Conservation (phyloP, 305 asterid genomes). For the Solanum chacoense region DNA sequence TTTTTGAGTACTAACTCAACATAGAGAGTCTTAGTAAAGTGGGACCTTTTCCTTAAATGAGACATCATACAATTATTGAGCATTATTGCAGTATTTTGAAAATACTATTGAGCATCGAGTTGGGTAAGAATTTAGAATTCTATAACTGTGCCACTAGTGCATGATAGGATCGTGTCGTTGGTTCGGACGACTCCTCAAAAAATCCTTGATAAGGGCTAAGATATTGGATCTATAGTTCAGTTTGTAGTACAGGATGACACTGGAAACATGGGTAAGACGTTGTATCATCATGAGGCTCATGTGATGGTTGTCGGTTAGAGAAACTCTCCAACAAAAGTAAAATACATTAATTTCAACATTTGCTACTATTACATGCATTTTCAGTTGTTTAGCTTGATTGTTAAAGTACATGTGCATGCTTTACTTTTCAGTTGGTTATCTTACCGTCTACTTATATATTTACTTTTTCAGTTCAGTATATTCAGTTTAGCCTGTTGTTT, state of each 20-base stretch:
- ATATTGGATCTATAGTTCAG: neutral
- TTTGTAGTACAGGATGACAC: neutral
- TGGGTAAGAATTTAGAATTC: neutral
- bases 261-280: neutral
- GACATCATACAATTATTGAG: neutral
- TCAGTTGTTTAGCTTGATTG: neutral
- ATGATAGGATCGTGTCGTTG: neutral
- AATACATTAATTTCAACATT: neutral
- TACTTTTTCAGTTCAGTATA: too few relatives aligned
- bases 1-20: neutral
- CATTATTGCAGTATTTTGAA: too few relatives aligned
- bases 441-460: neutral
- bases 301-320: neutral
- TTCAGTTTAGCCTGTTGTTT: neutral
- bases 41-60: neutral
- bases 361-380: too few relatives aligned
- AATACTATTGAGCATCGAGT: neutral
- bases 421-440: neutral
- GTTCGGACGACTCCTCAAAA: neutral
- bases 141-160: neutral
- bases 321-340: neutral
- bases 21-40: neutral
- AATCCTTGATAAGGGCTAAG: neutral
- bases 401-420: neutral
- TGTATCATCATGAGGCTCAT: neutral